A percentile compares a stretch with the other conserved stretches of the same genome.
Conservation (phyloP, 768 basidiomycete genomes). For the Wakefieldia striispora region DNA sequence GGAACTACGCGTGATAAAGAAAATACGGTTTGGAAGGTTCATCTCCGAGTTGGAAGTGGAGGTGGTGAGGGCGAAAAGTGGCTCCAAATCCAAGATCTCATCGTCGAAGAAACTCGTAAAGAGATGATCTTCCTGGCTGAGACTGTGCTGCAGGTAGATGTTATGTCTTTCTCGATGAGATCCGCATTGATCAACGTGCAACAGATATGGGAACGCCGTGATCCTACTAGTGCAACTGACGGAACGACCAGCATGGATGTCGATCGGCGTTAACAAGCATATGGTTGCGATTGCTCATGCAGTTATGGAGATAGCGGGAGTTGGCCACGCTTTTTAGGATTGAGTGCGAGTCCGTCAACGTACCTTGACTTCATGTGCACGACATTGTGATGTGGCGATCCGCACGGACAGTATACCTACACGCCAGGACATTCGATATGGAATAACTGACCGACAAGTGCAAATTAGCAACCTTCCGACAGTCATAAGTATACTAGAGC, state of each 20-base stretch:
- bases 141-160: constrained; percentile 83
- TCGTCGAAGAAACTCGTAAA: constrained; percentile 93
- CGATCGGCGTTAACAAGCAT: constrained; percentile 26
- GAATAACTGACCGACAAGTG: background rate
- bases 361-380: constrained; percentile 2
- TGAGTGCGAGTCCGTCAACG: constrained; percentile 8
- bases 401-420: constrained; percentile 7
- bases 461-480: background rate
- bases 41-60: constrained; percentile 72
- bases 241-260: constrained; percentile 29
- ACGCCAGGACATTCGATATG: background rate
- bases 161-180: constrained; percentile 1
- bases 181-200: constrained; percentile 10
- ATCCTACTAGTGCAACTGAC: constrained; percentile 15
- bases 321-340: constrained; percentile 22
- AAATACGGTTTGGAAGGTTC: constrained; percentile 90
- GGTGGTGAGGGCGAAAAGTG: constrained; percentile 87
- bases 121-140: constrained; percentile 99
- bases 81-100: constrained; percentile 95
- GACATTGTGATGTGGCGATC: constrained; percentile 10
- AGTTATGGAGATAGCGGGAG: constrained; percentile 31
- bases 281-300: constrained; percentile 2
- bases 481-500: background rate
- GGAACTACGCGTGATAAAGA: constrained; percentile 95
- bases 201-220: constrained; percentile 66